A percentile compares a stretch with the other conserved stretches of the same genome.
phyloP scores from a whole-genome alignment of 495 filamentous ascomycete species.

The Podospora pseudocomata region DNA sequence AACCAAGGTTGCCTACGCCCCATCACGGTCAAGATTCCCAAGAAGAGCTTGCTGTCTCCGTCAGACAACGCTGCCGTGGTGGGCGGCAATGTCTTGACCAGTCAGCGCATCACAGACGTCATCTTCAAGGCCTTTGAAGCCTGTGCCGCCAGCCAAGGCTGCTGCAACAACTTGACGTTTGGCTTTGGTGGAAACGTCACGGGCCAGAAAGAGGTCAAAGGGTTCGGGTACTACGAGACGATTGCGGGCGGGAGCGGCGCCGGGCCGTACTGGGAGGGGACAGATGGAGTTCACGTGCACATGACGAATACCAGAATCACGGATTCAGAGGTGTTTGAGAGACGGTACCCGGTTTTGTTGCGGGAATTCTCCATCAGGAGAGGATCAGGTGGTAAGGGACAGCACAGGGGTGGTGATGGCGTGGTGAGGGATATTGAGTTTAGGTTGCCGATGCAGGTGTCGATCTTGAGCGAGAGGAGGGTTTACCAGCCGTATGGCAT shows the following conservation, averaged over 20 bases:
- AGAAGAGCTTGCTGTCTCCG: constrained; percentile 77
- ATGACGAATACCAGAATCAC: constrained; percentile 99
- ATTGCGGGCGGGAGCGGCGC: constrained; percentile 92
- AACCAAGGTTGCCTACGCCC: constrained; percentile 95
- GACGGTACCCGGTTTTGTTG: constrained; percentile 84
- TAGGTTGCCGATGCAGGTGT: constrained; percentile 79
- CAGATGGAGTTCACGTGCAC: constrained; percentile 86
- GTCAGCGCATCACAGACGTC: constrained; percentile 89
- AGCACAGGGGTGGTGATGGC: constrained; percentile 81
- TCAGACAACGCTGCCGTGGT: constrained; percentile 88
- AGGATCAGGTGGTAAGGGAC: constrained; percentile 67
- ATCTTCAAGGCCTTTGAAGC: constrained; percentile 87
- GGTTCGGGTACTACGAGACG: constrained; percentile 98
- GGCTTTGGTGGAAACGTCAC: constrained; percentile 75
- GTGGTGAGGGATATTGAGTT: constrained; percentile 95
- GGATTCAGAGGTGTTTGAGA: constrained; percentile 92
- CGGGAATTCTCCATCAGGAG: constrained; percentile 73
- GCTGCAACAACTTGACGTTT: constrained; percentile 88
- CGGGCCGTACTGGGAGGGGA: constrained; percentile 81
- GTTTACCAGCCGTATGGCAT: constrained; percentile 88
- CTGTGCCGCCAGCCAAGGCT: constrained; percentile 86
- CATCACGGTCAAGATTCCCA: constrained; percentile 80
- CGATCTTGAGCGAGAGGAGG: constrained; percentile 81
- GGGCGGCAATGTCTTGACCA: constrained; percentile 90
- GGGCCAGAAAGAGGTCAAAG: constrained; percentile 58